phyloP scores from a whole-genome alignment of 2,329 filamentous ascomycete species.

The Fusarium sp. region DNA sequence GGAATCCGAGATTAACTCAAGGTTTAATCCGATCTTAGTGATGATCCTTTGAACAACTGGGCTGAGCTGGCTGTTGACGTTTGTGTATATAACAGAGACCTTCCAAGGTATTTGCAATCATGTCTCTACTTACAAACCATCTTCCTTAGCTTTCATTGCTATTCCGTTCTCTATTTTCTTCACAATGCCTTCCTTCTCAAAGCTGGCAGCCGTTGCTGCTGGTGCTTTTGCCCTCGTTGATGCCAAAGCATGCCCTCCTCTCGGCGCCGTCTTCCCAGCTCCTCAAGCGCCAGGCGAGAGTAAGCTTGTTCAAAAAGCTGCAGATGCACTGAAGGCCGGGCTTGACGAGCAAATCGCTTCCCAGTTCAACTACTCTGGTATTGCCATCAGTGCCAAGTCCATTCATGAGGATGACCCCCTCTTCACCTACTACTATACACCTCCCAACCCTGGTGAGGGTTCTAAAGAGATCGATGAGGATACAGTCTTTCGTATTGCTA shows the following conservation, averaged over 20 bases:
- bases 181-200: conserved; percentile 39
- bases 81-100: conserved; percentile 36
- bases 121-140: neutral
- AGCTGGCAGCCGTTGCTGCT: conserved; percentile 33
- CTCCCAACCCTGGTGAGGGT: conserved; percentile 49
- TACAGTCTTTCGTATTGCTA: conserved; percentile 55
- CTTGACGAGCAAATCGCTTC: conserved; percentile 49
- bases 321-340: conserved; percentile 38
- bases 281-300: conserved; percentile 54
- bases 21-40: neutral
- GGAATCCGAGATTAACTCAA: neutral
- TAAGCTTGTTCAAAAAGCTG: conserved; percentile 49
- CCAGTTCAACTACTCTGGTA: conserved; percentile 52
- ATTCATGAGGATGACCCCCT: conserved; percentile 57
- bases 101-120: neutral
- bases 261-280: conserved; percentile 59
- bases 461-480: conserved; percentile 48
- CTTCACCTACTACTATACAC: conserved; percentile 60
- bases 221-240: conserved; percentile 37
- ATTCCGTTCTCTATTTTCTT: neutral
- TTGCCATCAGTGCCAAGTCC: conserved; percentile 60
- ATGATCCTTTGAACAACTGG: neutral
- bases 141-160: neutral
- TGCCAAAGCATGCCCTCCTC: conserved; percentile 58
- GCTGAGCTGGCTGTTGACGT: neutral